Base-by-base conservation (phyloP, 2,329 filamentous ascomycete genomes). In the Periconia digitata region DNA sequence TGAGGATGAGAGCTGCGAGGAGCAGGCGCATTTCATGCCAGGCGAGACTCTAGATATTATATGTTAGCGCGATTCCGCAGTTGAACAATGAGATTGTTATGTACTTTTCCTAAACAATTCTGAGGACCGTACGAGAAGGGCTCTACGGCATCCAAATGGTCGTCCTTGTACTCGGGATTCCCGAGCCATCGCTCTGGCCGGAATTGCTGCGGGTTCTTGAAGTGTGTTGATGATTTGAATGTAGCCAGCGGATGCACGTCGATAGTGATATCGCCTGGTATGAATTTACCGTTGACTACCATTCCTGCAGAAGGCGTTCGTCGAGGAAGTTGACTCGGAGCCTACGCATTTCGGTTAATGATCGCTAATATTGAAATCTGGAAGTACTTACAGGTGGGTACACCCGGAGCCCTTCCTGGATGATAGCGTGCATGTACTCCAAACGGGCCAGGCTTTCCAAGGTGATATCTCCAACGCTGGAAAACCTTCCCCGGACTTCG, bases 71-170 rank as follows among this genome's bases (percentile, higher is more conserved):
- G 6, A 44, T 35, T 18, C 17, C n/a, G 29, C 23, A 21, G n/a
- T 29, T 16, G 16, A 12, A 22, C 40, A 36, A 42, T 29, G 2
- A 10, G 17, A 17, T 42, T n/a, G 5, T 16, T 27, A 6, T 16
- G 27, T 10, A 62, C 66, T 50, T 69, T 70, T 3, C 68, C 69
- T 17, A 72, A 34, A 40, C 69, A 72, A 36, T 71, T 64, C 24
- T 76, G 60, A 0, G 73, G 64, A 0, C 77, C 77, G 24, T 71
- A 62, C 1, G 69, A 72, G 54, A 80, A 80, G 1, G 76, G 63
- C 21, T 77, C 70, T 12, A 76, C 49, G n/a, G 62, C 73, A 5
- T 55, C 59, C 37, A 61, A 64, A 20, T 69, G 56, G 29, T 71
- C 67, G 13, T 54, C 50, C 0, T 50, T 56, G 16, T 58, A 72